phyloP scores from a whole-genome alignment of 495 filamentous ascomycete species.

The Penicillium paradoxum region DNA sequence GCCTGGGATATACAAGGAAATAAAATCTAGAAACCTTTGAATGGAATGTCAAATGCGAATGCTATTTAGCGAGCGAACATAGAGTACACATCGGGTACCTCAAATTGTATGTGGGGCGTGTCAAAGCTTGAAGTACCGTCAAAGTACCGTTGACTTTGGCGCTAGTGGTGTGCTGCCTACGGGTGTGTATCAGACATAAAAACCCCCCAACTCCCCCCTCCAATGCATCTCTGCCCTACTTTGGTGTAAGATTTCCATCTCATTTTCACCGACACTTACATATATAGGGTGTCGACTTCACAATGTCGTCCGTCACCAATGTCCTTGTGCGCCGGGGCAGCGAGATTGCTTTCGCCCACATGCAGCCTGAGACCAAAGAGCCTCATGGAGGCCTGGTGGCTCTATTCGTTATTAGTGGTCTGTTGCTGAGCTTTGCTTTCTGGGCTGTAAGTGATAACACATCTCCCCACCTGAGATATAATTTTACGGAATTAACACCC shows the following conservation, averaged over 20 bases:
- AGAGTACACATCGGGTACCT: neutral
- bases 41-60: neutral
- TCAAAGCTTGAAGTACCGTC: neutral
- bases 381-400: constrained; percentile 5
- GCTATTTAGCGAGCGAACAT: neutral
- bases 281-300: neutral
- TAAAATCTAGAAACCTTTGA: neutral
- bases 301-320: constrained; percentile 9
- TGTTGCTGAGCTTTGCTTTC: neutral
- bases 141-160: constrained; percentile 2
- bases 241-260: neutral
- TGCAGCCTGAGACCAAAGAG: neutral
- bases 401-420: neutral
- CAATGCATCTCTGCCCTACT: neutral
- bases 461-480: neutral
- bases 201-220: neutral
- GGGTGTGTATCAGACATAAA: constrained; percentile 8
- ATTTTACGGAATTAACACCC: neutral
- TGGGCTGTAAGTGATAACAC: constrained; percentile 6
- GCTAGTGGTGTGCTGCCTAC: constrained; percentile 10
- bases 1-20: too few relatives aligned
- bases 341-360: constrained; percentile 8
- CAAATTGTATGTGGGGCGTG: neutral
- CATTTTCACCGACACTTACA: neutral
- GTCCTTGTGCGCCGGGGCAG: constrained; percentile 10